Percentiles rank a stretch among this genome's conserved stretches.
Evolutionary conservation across 2,329 filamentous ascomycete genomes (phyloP).

Genomic region (Trichophyton simii): DNA sequence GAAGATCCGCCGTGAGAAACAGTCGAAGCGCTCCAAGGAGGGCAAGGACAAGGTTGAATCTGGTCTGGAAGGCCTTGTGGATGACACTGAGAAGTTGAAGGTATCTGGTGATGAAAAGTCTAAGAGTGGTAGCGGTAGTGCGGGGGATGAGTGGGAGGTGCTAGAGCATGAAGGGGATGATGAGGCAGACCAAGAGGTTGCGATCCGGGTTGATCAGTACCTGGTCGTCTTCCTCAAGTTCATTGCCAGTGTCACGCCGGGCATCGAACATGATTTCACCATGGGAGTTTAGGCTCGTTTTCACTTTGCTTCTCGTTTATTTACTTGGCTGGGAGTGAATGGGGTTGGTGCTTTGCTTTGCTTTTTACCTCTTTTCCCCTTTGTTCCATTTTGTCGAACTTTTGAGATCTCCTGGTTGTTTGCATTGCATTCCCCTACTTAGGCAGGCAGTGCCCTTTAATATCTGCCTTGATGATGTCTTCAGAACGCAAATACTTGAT

Average conservation of each 20-base stretch:
- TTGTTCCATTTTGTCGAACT: too few relatives aligned
- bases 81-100: slow-evolving; percentile 53
- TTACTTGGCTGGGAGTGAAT: neutral
- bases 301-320: too few relatives aligned
- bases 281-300: slow-evolving; percentile 61
- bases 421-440: too few relatives aligned
- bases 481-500: too few relatives aligned
- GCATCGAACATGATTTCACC: slow-evolving; percentile 95
- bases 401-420: too few relatives aligned
- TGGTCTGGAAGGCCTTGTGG: slow-evolving; percentile 76
- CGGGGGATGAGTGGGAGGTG: slow-evolving; percentile 53
- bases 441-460: too few relatives aligned
- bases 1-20: slow-evolving; percentile 74
- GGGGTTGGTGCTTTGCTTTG: neutral
- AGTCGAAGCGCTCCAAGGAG: slow-evolving; percentile 47
- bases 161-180: slow-evolving; percentile 39
- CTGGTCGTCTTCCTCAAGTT: slow-evolving; percentile 47
- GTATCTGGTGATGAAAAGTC: slow-evolving; percentile 41
- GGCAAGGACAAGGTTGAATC: slow-evolving; percentile 38
- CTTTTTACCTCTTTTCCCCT: neutral
- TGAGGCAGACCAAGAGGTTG: slow-evolving; percentile 33
- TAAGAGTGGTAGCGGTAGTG: slow-evolving; percentile 21
- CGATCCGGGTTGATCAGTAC: slow-evolving; percentile 41
- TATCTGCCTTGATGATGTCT: too few relatives aligned
- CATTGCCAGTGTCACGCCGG: slow-evolving; percentile 81